These are phyloP conservation scores for Amylocarpus encephaloides DNA, from an alignment of 2,329 filamentous ascomycete genomes.

Conservation along the genomic window DNA sequence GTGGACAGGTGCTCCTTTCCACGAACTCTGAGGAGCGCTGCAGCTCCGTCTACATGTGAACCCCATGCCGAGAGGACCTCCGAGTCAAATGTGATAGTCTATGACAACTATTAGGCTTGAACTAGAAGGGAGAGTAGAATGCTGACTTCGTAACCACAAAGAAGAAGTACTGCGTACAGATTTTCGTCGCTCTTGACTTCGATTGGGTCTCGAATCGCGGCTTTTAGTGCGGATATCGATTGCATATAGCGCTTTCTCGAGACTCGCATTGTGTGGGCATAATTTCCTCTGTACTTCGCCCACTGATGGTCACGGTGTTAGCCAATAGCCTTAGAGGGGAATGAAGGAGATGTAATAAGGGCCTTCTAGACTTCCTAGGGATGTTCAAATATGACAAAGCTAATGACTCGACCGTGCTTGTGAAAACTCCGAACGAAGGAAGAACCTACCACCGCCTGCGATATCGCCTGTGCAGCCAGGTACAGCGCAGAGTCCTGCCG, in stretches of 20 bases:
- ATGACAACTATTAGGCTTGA: background rate
- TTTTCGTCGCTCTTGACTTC: conserved; percentile 13
- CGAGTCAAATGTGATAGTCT: conserved; percentile 15
- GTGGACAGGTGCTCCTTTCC: conserved; percentile 7
- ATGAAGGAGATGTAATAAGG: no score
- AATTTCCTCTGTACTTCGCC: conserved; percentile 3
- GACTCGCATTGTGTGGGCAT: background rate
- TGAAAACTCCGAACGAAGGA: background rate
- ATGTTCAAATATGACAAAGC: no score
- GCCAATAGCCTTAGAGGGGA: no score
- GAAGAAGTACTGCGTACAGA: conserved; percentile 16
- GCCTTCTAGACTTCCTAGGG: no score
- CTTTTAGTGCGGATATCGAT: conserved; percentile 7
- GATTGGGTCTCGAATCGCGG: conserved; percentile 11
- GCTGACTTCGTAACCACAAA: conserved; percentile 17
- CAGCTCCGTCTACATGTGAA: conserved; percentile 13
- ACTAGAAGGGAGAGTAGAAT: background rate
- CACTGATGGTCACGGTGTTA: background rate
- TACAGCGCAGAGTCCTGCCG: conserved; percentile 8
- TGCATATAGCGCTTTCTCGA: conserved; percentile 11
- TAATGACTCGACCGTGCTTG: no score
- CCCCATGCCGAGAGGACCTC: conserved; percentile 13
- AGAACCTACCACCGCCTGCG: conserved; percentile 5
- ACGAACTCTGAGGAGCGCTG: conserved; percentile 10
- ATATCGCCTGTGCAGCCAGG: conserved; percentile 12